Base-by-base conservation (phyloP, 345 rosid species). In the Salix arbutifolia region DNA sequence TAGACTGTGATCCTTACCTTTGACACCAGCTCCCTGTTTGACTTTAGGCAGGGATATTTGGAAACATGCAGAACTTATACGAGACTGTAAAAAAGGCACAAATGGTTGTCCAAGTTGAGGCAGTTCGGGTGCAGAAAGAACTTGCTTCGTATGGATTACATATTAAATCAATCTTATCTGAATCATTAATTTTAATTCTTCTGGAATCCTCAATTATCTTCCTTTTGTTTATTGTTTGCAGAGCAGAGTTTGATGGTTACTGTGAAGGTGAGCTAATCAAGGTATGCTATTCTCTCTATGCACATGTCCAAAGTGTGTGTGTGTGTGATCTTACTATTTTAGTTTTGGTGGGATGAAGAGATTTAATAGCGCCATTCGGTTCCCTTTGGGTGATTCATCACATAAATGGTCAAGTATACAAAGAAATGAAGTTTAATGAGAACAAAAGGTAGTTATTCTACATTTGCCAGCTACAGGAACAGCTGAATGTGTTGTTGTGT, bases 51-150 rank as follows among this genome's bases (percentile, higher is more conserved):
- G 97, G 98, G 74, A 89, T 92, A 73, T 88, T 91, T 42, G 98
- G 96, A 30, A 92, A 92, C 83, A 94, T 92, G 97, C 94, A 88
- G 81, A 94, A 91, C 82, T 85, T 94, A 75, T 94, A 87, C 70
- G 98, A 92, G 71, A 92, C 97, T 3, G 97, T 92, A 76, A 94
- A 94, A 82, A 94, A 94, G 83, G 97, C 98, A n/a, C 97, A 94
- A 85, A 92, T 88, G 94, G 97, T 94, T 73, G 98, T 94, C 86
- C 97, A 92, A 86, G 97, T 92, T 18, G 98, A 92, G 79, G 97
- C 97, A 58, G 98, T 94, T 21, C 86, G 89, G 25, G 97, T 94
- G 66, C 98, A 92, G 74, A 94, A 94, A 69, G 97, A 91, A 85
- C 90, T 94, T 76, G 97, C 97, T 67, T 91, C 31, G 95, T 92